A percentile compares a stretch with the other conserved stretches of the same genome.
These are phyloP conservation scores for Bacterosira constricta DNA, from an alignment of 108 stramenopile species.

Conservation along the genomic window DNA sequence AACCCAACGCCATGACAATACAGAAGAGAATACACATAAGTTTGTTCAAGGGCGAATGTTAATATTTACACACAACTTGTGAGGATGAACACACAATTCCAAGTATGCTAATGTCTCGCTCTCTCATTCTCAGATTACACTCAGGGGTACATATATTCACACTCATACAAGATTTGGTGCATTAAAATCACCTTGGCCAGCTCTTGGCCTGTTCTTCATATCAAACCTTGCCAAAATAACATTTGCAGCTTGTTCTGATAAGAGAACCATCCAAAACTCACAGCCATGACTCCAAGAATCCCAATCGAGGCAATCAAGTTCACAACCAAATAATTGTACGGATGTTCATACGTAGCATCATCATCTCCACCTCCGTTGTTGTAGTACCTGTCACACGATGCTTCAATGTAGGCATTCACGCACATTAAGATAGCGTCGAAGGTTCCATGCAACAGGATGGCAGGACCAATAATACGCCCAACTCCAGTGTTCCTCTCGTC, in stretches of 20 bases:
- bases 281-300: slow-evolving; percentile 62
- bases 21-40: no score
- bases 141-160: no score
- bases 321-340: slow-evolving; percentile 67
- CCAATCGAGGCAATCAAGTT: slow-evolving; percentile 71
- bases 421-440: slow-evolving; percentile 84
- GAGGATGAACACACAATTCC: no score
- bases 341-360: slow-evolving; percentile 42
- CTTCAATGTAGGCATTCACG: slow-evolving; percentile 80
- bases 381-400: slow-evolving; percentile 63
- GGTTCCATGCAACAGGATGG: slow-evolving; percentile 81
- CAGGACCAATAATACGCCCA: slow-evolving; percentile 81
- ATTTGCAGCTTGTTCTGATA: slow-evolving; percentile 63
- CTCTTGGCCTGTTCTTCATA: slow-evolving; percentile 41
- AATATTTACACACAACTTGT: no score
- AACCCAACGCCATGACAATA: no score
- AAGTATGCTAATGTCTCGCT: no score
- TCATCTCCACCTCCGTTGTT: slow-evolving; percentile 61
- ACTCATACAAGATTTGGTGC: slow-evolving; percentile 12
- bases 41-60: no score
- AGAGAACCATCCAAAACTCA: slow-evolving; percentile 72
- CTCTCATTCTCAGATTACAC: no score
- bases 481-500: slow-evolving; percentile 73
- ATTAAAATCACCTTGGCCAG: slow-evolving; percentile 20
- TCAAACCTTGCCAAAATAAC: slow-evolving; percentile 64